Evolutionary conservation across 352 stramenopile genomes (phyloP).

Genomic region (Phytophthora quininea): DNA sequence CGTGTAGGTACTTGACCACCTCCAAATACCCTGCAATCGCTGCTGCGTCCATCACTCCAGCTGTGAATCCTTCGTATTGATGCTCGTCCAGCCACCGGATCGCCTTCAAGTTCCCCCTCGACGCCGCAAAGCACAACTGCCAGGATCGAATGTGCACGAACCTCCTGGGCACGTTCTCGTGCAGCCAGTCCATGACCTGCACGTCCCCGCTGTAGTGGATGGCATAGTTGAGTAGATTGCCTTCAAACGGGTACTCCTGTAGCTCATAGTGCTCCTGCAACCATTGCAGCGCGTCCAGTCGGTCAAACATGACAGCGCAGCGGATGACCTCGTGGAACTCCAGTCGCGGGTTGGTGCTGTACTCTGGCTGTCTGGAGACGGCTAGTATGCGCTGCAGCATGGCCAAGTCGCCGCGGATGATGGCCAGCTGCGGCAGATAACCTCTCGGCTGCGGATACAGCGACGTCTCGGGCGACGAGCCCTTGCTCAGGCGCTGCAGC

Average conservation of each 20-base stretch:
- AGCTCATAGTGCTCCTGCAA: constrained; percentile 26
- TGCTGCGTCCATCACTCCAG: constrained; percentile 35
- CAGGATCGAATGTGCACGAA: constrained; percentile 35
- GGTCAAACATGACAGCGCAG: constrained; percentile 39
- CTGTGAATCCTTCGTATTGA: constrained; percentile 26
- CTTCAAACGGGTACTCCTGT: constrained; percentile 31
- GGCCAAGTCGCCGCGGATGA: constrained; percentile 27
- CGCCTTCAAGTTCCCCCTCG: constrained; percentile 28
- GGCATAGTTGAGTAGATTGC: constrained; percentile 35
- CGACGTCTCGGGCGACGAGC: background rate
- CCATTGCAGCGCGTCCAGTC: constrained; percentile 28
- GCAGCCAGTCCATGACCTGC: constrained; percentile 34
- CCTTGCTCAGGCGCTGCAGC: background rate
- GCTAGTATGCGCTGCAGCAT: constrained; percentile 23
- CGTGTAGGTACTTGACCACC: constrained; percentile 37
- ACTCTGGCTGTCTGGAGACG: constrained; percentile 20
- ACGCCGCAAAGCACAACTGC: constrained; percentile 38
- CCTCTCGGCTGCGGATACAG: constrained; percentile 38
- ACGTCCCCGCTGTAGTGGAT: constrained; percentile 32
- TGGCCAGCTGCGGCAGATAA: constrained; percentile 36
- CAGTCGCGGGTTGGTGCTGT: constrained; percentile 24
- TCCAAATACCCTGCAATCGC: constrained; percentile 32
- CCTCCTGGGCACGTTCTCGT: constrained; percentile 14
- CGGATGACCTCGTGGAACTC: constrained; percentile 42
- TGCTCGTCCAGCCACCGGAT: constrained; percentile 34